phyloP scores from a whole-genome alignment of 2,329 filamentous ascomycete species.

The Pyrenophora teres region DNA sequence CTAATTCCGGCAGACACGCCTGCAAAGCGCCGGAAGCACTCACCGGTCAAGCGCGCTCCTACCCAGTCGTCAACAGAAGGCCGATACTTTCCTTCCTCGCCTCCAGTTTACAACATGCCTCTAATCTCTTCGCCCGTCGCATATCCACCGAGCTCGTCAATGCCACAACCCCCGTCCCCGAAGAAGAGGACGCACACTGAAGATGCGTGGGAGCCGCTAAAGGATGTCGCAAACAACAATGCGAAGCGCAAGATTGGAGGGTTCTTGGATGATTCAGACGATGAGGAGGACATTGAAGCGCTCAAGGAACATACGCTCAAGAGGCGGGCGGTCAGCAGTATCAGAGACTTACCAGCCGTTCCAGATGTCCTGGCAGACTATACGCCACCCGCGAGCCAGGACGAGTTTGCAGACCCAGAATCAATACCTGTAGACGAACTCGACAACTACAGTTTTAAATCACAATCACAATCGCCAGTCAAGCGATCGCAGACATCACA shows the following conservation, averaged over 20 bases:
- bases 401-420: conserved; percentile 34
- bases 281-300: conserved; percentile 48
- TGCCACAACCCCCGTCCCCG: conserved; percentile 40
- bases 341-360: conserved; percentile 32
- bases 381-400: conserved; percentile 44
- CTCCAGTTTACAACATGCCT: conserved; percentile 63
- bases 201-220: conserved; percentile 36
- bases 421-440: conserved; percentile 36
- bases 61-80: conserved; percentile 19
- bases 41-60: conserved; percentile 12
- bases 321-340: conserved; percentile 37
- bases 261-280: conserved; percentile 49
- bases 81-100: conserved; percentile 45
- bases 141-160: conserved; percentile 59
- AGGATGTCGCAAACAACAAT: conserved; percentile 43
- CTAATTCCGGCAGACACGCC: conserved; percentile 43
- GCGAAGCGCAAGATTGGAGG: conserved; percentile 41
- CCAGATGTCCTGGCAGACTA: conserved; percentile 33
- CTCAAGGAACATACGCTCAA: conserved; percentile 47
- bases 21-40: conserved; percentile 25
- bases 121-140: conserved; percentile 64
- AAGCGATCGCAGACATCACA: conserved; percentile 21
- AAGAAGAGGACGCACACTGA: conserved; percentile 47
- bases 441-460: conserved; percentile 36
- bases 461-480: conserved; percentile 29